A percentile compares a stretch with the other conserved stretches of the same genome.
These are phyloP conservation scores for Pyrenophora graminea DNA, from an alignment of 2,329 filamentous ascomycete genomes.

Conservation along the genomic window DNA sequence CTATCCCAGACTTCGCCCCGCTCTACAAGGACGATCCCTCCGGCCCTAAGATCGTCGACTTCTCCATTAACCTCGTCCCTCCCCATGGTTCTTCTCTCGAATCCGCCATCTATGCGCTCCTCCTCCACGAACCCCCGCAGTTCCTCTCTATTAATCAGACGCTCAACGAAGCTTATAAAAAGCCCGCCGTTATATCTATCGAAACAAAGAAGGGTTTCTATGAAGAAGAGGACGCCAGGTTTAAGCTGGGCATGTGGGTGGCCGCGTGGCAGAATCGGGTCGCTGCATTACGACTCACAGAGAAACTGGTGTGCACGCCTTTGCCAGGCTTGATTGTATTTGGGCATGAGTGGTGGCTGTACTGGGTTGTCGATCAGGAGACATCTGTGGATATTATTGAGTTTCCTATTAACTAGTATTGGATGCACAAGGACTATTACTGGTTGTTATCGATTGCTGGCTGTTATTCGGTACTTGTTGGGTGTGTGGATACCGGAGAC, in stretches of 20 bases:
- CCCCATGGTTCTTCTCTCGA: background rate
- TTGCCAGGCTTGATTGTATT: background rate
- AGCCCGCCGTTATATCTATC: slow-evolving; percentile 1
- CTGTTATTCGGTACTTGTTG: slow-evolving; percentile 1
- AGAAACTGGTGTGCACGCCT: background rate
- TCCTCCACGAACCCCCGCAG: background rate
- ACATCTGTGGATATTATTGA: background rate
- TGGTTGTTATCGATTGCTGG: background rate
- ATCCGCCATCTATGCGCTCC: background rate
- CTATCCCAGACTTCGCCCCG: background rate
- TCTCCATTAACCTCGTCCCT: too few species aligned
- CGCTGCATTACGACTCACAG: background rate
- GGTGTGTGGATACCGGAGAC: background rate
- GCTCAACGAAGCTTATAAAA: slow-evolving; percentile 1
- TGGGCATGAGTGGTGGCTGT: slow-evolving; percentile 1
- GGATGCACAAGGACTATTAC: background rate
- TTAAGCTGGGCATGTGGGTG: too few species aligned
- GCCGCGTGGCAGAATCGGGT: background rate
- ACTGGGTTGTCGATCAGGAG: background rate
- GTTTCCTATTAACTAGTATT: background rate
- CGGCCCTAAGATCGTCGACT: too few species aligned
- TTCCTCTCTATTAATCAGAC: background rate
- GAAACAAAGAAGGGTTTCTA: slow-evolving; percentile 1
- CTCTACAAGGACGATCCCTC: too few species aligned
- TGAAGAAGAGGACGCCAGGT: background rate